These are phyloP conservation scores for Ramularia endophylla DNA, from an alignment of 2,329 filamentous ascomycete genomes.

Conservation along the genomic window DNA sequence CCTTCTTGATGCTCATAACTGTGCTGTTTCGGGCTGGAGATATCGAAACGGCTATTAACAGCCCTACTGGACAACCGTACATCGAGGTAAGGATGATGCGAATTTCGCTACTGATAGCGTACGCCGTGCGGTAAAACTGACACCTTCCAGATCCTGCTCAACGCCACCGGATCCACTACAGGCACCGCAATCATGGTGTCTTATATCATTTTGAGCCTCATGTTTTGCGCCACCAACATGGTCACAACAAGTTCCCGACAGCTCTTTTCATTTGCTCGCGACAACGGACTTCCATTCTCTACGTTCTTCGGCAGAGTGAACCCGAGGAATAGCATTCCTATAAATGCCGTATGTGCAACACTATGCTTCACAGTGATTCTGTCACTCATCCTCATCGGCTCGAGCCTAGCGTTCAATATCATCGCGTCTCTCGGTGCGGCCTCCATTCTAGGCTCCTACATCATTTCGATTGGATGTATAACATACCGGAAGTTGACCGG, in stretches of 20 bases:
- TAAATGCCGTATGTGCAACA: slow-evolving; percentile 22
- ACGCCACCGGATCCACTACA: neutral
- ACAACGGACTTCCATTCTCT: slow-evolving; percentile 17
- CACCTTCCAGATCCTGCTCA: no score
- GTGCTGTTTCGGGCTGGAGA: slow-evolving; percentile 29
- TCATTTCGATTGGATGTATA: slow-evolving; percentile 37
- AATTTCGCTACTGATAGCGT: no score
- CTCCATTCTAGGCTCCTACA: slow-evolving; percentile 37
- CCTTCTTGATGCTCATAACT: slow-evolving; percentile 26
- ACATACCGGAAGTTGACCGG: slow-evolving; percentile 35
- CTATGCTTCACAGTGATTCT: slow-evolving; percentile 21
- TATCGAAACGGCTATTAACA: no score
- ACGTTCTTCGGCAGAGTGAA: slow-evolving; percentile 16
- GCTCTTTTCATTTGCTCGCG: neutral
- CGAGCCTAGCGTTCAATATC: slow-evolving; percentile 28
- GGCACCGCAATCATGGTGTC: neutral
- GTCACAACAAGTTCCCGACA: neutral
- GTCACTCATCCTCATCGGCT: slow-evolving; percentile 24
- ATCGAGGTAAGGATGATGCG: no score
- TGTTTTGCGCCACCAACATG: no score
- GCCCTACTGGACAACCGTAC: no score
- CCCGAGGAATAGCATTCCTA: slow-evolving; percentile 16
- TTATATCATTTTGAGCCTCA: neutral
- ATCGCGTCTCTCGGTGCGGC: slow-evolving; percentile 37
- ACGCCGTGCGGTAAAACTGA: no score